Percentiles rank a stretch among this genome's conserved stretches.
These are phyloP conservation scores for Hamamelis virginiana DNA, from an alignment of 164 flowering plant genomes.

Conservation along the genomic window DNA sequence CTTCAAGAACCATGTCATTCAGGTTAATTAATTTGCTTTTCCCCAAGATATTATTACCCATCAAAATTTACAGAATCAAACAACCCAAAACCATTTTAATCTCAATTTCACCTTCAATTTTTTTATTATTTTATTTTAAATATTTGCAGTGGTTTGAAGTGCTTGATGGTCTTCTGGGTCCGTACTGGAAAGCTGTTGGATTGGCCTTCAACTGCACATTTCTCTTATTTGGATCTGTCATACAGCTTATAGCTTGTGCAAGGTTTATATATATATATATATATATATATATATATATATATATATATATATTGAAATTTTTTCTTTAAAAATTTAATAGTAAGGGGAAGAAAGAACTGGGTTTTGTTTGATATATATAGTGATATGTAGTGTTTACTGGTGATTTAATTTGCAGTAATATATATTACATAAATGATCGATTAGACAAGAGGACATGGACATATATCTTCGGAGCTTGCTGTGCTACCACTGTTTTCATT, in stretches of 20 bases:
- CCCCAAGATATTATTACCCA: background rate
- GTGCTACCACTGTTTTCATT: slow-evolving; percentile 77
- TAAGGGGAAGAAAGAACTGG: too few species aligned
- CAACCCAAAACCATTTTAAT: background rate
- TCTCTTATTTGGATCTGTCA: slow-evolving; percentile 79
- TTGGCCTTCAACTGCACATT: slow-evolving; percentile 82
- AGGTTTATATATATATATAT: slow-evolving; percentile 59
- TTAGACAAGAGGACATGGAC: slow-evolving; percentile 90
- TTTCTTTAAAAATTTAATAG: background rate
- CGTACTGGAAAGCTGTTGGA: slow-evolving; percentile 71
- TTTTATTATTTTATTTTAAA: background rate
- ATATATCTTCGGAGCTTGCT: slow-evolving; percentile 86
- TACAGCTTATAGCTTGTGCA: slow-evolving; percentile 88
- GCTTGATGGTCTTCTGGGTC: slow-evolving; percentile 79
- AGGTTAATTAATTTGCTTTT: slow-evolving; percentile 45
- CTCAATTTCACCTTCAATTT: background rate
- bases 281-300: too few species aligned
- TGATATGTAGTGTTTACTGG: background rate
- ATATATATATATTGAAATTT: too few species aligned
- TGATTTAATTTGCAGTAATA: slow-evolving; percentile 48
- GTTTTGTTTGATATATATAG: too few species aligned
- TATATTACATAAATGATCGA: slow-evolving; percentile 77
- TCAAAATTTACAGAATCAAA: too few species aligned
- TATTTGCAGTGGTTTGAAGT: slow-evolving; percentile 83
- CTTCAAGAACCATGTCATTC: slow-evolving; percentile 82